Conservation (phyloP, 2,329 filamentous ascomycete species). For the Fusarium sp. region DNA sequence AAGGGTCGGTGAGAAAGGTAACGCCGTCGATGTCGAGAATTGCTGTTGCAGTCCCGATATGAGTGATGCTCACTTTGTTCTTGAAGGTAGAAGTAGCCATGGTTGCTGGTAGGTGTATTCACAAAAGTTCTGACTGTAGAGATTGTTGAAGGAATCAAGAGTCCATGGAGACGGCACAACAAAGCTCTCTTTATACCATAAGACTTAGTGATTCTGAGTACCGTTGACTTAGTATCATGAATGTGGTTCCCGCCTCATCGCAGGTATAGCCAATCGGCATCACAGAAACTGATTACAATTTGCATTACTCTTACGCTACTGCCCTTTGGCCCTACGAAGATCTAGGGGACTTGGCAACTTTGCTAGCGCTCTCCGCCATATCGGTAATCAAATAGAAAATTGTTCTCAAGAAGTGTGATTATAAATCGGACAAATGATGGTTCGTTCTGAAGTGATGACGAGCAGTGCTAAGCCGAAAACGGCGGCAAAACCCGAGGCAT, state of each 20-base stretch:
- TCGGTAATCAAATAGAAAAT: background rate
- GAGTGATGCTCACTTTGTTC: background rate
- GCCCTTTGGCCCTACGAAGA: background rate
- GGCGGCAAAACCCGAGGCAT: background rate
- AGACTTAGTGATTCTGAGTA: background rate
- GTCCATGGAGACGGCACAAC: rapidly evolving
- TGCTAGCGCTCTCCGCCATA: background rate
- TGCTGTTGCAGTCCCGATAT: background rate
- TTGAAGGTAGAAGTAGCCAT: background rate
- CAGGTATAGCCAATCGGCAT: background rate
- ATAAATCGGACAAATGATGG: background rate
- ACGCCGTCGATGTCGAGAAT: background rate
- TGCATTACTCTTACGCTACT: background rate
- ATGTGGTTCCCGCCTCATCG: background rate
- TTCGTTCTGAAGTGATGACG: background rate
- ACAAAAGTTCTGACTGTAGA: rapidly evolving
- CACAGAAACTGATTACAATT: background rate
- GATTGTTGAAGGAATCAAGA: rapidly evolving
- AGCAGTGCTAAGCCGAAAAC: background rate
- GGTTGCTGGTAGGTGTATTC: background rate
- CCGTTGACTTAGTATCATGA: background rate
- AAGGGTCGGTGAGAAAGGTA: background rate
- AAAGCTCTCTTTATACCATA: background rate
- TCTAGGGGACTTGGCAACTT: background rate
- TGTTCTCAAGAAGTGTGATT: background rate